Evolutionary conservation across 2,329 filamentous ascomycete species (phyloP).

Genomic region (Amauroascus niger): DNA sequence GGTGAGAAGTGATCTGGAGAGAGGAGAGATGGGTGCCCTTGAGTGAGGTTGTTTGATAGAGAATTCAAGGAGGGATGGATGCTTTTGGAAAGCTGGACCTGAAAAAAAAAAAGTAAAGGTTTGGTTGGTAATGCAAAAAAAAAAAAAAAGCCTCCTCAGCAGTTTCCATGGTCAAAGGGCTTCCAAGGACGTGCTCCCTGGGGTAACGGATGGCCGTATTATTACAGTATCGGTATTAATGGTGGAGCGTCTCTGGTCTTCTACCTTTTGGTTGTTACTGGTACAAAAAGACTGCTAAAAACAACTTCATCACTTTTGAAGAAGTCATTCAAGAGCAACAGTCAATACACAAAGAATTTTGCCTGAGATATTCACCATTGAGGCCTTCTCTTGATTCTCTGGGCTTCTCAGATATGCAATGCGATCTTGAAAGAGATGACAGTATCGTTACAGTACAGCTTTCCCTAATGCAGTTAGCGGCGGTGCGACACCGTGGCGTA

Average conservation of each 20-base stretch:
- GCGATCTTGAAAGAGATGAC: background rate
- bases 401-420: background rate
- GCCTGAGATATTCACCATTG: background rate
- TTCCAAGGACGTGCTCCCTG: background rate
- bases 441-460: slow-evolving; percentile 15
- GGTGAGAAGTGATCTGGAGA: slow-evolving; percentile 14
- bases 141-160: slow-evolving; percentile 5
- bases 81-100: slow-evolving; percentile 3
- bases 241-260: background rate
- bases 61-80: background rate
- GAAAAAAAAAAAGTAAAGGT: slow-evolving; percentile 6
- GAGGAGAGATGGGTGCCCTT: slow-evolving; percentile 5
- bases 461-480: slow-evolving; percentile 16
- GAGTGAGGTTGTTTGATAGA: slow-evolving; percentile 6
- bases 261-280: too few relatives aligned
- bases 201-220: slow-evolving; percentile 1
- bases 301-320: too few relatives aligned
- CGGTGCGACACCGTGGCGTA: slow-evolving; percentile 10
- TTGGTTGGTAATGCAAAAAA: slow-evolving; percentile 9
- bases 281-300: too few relatives aligned
- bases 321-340: background rate
- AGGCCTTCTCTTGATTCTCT: background rate
- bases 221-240: slow-evolving; percentile 1
- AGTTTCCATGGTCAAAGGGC: slow-evolving; percentile 8
- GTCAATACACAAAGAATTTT: background rate